A percentile compares a stretch with the other conserved stretches of the same genome.
Conservation (phyloP, 495 filamentous ascomycete species). For the Friedmanniomyces simplex region DNA sequence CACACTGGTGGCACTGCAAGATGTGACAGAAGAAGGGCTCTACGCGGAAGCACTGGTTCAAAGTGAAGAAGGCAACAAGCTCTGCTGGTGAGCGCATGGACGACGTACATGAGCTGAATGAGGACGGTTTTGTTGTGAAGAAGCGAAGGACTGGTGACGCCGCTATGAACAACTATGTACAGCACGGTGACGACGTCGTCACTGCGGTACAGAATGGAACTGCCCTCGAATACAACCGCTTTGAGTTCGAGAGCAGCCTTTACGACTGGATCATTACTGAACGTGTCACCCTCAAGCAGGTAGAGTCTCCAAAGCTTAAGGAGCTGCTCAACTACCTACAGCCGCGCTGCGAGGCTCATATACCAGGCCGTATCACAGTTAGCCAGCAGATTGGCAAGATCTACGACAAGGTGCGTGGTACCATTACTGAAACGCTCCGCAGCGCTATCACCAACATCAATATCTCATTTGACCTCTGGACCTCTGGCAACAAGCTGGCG, state of each 20-base stretch:
- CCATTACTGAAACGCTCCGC: not conserved
- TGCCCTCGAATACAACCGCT: no score
- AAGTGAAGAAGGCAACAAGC: no score
- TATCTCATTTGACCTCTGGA: not conserved
- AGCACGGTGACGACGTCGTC: no score
- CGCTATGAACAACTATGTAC: no score
- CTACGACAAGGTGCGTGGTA: not conserved
- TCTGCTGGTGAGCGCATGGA: no score
- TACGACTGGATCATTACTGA: not conserved
- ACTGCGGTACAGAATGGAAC: no score
- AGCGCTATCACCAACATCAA: slow-evolving; percentile 1
- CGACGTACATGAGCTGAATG: no score
- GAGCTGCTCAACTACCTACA: not conserved
- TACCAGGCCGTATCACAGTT: not conserved
- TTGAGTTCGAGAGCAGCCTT: not conserved
- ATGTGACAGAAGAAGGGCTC: no score
- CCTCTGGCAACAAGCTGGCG: not conserved
- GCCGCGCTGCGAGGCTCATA: not conserved
- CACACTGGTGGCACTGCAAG: no score
- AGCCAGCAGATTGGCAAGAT: not conserved
- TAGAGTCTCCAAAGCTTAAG: not conserved
- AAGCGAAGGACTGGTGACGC: no score
- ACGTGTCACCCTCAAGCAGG: not conserved
- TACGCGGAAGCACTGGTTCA: no score
- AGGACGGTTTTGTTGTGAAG: no score